Conservation (phyloP, 441 rosid species). For the Lepidium campestre region DNA sequence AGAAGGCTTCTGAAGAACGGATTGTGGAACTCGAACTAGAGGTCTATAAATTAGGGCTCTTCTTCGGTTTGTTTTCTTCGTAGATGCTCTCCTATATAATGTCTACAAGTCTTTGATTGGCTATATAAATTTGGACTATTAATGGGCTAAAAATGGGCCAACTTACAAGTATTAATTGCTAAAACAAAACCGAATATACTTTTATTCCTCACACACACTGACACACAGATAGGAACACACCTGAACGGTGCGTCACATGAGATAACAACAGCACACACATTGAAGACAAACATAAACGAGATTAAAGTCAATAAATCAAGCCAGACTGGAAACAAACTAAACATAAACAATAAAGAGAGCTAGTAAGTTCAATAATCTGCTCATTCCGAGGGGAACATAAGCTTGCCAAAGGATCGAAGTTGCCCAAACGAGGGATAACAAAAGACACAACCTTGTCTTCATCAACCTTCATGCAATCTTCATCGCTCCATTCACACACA, state of each 20-base stretch:
- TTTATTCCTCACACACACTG: conserved; percentile 17
- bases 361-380: conserved; percentile 29
- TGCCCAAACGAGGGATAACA: conserved; percentile 33
- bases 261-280: conserved; percentile 12
- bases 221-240: conserved; percentile 12
- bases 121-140: not conserved
- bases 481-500: conserved; percentile 32
- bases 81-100: not conserved
- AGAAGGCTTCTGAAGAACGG: conserved; percentile 10
- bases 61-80: not conserved
- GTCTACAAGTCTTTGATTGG: not conserved
- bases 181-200: conserved; percentile 13
- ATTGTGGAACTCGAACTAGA: not conserved
- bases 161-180: not conserved
- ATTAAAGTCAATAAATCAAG: conserved; percentile 7
- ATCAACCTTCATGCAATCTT: conserved; percentile 36
- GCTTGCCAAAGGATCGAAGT: conserved; percentile 42
- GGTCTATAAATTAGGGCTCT: not conserved
- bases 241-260: conserved; percentile 8
- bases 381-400: conserved; percentile 41
- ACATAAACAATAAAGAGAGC: not conserved
- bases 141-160: not conserved
- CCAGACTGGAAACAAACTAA: conserved; percentile 9
- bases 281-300: not conserved
- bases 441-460: conserved; percentile 24